phyloP scores from a whole-genome alignment of 441 rosid genomes.

The Hypseocharis bilobata region DNA sequence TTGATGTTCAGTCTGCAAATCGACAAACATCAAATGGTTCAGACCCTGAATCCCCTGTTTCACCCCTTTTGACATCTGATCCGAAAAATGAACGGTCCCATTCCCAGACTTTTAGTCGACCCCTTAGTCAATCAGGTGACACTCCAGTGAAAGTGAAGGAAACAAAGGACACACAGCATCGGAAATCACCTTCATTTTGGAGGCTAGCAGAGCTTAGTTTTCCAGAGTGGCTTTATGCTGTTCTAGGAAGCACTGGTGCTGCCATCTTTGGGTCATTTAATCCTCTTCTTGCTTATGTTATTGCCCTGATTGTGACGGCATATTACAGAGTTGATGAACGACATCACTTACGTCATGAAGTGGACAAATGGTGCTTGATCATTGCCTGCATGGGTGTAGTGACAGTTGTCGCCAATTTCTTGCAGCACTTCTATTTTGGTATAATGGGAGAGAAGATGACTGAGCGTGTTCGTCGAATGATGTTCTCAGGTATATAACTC shows the following conservation, averaged over 20 bases:
- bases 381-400: constrained; percentile 94
- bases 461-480: constrained; percentile 93
- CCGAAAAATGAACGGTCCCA: constrained; percentile 95
- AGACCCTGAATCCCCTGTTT: constrained; percentile 92
- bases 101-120: constrained; percentile 92
- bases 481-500: constrained; percentile 74
- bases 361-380: constrained; percentile 89
- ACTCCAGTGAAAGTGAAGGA: constrained; percentile 38
- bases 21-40: constrained; percentile 61
- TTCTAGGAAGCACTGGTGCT: constrained; percentile 91
- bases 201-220: constrained; percentile 83
- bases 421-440: constrained; percentile 97
- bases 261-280: constrained; percentile 95
- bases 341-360: constrained; percentile 51
- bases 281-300: constrained; percentile 91
- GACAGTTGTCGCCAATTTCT: constrained; percentile 86
- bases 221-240: constrained; percentile 96
- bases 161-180: constrained; percentile 40
- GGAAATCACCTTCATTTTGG: constrained; percentile 78
- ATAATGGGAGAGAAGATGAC: constrained; percentile 99
- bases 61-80: constrained; percentile 92
- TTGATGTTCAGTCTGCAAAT: constrained; percentile 64
- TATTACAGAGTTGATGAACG: constrained; percentile 42
- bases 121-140: constrained; percentile 61
- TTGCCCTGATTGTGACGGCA: constrained; percentile 68